A percentile compares a stretch with the other conserved stretches of the same genome.
Conservation (phyloP, 2,329 filamentous ascomycete genomes). For the Boeremia lycopersici region DNA sequence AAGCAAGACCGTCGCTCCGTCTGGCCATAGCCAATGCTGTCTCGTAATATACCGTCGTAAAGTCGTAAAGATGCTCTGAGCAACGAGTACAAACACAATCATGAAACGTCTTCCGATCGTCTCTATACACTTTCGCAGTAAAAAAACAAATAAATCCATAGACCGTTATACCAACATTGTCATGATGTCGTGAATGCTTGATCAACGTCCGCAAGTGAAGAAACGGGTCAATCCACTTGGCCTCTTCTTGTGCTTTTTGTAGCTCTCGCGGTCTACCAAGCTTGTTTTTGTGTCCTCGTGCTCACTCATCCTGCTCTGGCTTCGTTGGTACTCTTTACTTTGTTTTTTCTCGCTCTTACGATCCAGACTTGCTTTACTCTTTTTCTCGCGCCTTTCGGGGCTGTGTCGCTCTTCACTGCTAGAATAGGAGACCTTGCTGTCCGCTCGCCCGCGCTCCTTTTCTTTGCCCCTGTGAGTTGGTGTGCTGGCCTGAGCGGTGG, state of each 20-base stretch:
- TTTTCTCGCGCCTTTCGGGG: conserved; percentile 20
- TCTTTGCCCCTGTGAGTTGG: conserved; percentile 7
- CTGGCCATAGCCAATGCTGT: conserved; percentile 1
- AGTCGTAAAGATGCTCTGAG: conserved; percentile 4
- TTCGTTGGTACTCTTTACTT: conserved; percentile 17
- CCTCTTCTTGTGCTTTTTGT: conserved; percentile 30
- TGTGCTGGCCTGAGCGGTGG: background rate
- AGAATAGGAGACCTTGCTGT: conserved; percentile 11
- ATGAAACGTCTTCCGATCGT: background rate
- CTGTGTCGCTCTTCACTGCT: conserved; percentile 9
- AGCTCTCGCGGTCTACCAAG: conserved; percentile 12
- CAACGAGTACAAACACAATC: background rate
- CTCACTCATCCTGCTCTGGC: conserved; percentile 4
- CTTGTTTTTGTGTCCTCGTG: conserved; percentile 11
- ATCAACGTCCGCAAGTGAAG: conserved; percentile 38
- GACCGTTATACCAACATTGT: conserved; percentile 1
- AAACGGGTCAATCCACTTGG: conserved; percentile 39
- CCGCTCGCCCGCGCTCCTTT: conserved; percentile 13
- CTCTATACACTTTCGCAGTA: conserved; percentile 5
- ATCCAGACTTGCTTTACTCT: conserved; percentile 12
- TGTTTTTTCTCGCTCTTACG: conserved; percentile 22
- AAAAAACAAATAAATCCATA: background rate
- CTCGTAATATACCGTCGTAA: conserved; percentile 1
- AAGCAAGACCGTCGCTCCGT: conserved; percentile 4
- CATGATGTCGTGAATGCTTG: background rate